Evolutionary conservation across 192 early-diverging fungal genomes (phyloP), one percentile per base, ranked within the genome.

Genomic region (Funneliformis geosporum): DNA sequence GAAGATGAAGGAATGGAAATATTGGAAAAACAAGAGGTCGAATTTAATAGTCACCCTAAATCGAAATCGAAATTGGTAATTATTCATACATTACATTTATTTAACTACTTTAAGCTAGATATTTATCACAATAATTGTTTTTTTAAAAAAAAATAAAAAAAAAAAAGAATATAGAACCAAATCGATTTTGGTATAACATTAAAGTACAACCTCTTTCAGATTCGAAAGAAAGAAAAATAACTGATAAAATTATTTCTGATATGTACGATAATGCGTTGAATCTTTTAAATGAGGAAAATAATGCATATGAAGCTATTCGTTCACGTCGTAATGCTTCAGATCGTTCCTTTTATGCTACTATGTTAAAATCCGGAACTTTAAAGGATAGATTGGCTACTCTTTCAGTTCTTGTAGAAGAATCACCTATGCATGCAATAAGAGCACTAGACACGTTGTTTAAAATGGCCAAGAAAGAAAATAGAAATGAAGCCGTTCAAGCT

Each of bases 341-440:
- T 87, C 88, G 88, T 71, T 90, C 89, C 50, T 99, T 98, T 84
- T 89, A 98, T 18, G 85, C 92, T 23, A 95, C 93, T 61, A 94
- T 99, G 46, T 84, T 99, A 83, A 84, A 90, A 62, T 95, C 94
- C 40, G 98, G 98, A 84, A 99, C 98, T 23, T 83, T 95, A 60
- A 94, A 92, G 59, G 98, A 99, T 89, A 93, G 94, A 77, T 91
- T 98, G 38, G 96, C 96, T 23, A 97, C 97, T 25, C 83, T 99
- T 72, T 96, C 96, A 2, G 87, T 99, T 67, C 83, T 98, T 28
- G 88, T 98, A 43, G 96, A 97, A 80, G 95, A 96, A 80, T 96
- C 95, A 8, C 96, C 98, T 5, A 66, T 98, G 21, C 98, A 99
- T 82, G 89, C 86, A 55, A 80, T 92, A 50, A 86, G 85, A 77